phyloP scores from a whole-genome alignment of 495 filamentous ascomycete genomes.

The Penicillium robsamsonii region DNA sequence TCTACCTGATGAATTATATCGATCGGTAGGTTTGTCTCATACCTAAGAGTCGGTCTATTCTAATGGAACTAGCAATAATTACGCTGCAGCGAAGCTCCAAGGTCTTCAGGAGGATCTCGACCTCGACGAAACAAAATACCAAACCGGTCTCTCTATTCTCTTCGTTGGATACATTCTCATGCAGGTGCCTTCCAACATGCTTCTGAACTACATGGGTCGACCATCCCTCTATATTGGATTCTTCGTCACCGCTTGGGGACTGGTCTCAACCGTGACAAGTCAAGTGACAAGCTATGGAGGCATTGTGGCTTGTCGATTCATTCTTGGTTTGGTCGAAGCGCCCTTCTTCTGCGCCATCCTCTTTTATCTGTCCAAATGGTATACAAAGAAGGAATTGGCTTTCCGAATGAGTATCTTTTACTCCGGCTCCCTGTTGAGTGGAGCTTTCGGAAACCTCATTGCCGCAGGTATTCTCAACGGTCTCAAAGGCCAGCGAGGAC shows the following conservation, averaged over 20 bases:
- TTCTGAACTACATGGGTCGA: slow-evolving; percentile 56
- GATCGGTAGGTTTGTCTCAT: slow-evolving; percentile 35
- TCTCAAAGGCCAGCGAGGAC: slow-evolving; percentile 38
- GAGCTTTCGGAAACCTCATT: slow-evolving; percentile 64
- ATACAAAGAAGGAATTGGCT: slow-evolving; percentile 56
- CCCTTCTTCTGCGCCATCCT: slow-evolving; percentile 52
- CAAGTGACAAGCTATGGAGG: slow-evolving; percentile 51
- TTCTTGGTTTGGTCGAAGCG: slow-evolving; percentile 51
- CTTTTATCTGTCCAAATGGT: slow-evolving; percentile 61
- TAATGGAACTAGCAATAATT: slow-evolving; percentile 47
- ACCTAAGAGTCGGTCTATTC: not conserved
- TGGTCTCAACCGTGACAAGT: slow-evolving; percentile 51
- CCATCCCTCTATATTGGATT: slow-evolving; percentile 48
- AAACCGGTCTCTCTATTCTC: slow-evolving; percentile 49
- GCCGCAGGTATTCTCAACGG: slow-evolving; percentile 52
- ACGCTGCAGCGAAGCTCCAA: slow-evolving; percentile 55
- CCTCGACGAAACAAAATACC: slow-evolving; percentile 42
- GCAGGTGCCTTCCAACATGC: slow-evolving; percentile 60
- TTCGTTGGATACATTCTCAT: slow-evolving; percentile 55
- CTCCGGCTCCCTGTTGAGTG: slow-evolving; percentile 59
- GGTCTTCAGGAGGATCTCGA: slow-evolving; percentile 48
- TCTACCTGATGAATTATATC: slow-evolving; percentile 59
- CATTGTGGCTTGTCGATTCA: slow-evolving; percentile 54
- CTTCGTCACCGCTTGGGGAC: slow-evolving; percentile 54
- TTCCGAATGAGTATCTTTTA: slow-evolving; percentile 65